phyloP scores from a whole-genome alignment of 2,329 filamentous ascomycete genomes.

The Neofusicoccum umdonicola region DNA sequence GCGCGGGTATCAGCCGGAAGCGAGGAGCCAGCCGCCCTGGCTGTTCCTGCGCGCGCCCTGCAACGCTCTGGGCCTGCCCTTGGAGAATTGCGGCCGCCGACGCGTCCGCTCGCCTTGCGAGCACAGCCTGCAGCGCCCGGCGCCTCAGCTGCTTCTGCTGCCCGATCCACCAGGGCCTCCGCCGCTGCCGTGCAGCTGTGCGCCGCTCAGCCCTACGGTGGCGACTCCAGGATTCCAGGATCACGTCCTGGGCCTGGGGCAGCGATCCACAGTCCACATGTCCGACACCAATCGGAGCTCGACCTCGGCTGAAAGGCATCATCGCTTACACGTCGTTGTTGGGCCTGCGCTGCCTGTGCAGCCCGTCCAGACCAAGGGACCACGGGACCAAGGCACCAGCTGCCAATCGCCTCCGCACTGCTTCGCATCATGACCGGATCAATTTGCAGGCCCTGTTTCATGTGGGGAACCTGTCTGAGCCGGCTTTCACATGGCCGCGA shows the following conservation, averaged over 20 bases:
- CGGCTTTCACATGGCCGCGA: neutral
- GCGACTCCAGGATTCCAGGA: conserved; percentile 8
- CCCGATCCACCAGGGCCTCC: neutral
- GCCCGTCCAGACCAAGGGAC: neutral
- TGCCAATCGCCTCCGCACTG: neutral
- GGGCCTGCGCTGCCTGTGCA: neutral
- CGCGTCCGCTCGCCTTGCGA: neutral
- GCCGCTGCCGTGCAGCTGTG: neutral
- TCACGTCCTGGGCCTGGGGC: neutral
- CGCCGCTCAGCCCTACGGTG: conserved; percentile 11
- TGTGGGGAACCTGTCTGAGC: conserved; percentile 2
- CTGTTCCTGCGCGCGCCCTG: conserved; percentile 2
- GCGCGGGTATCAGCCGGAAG: conserved; percentile 12
- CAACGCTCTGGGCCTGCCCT: neutral
- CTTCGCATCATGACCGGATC: neutral
- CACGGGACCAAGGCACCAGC: neutral
- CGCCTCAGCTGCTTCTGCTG: neutral
- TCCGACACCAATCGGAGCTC: conserved; percentile 6
- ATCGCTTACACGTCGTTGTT: conserved; percentile 10
- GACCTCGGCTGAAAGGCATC: conserved; percentile 10
- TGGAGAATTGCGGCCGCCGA: too few relatives aligned
- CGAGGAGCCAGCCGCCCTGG: neutral
- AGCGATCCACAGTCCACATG: conserved; percentile 12
- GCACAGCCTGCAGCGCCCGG: neutral
- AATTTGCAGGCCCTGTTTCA: neutral